phyloP scores from a whole-genome alignment of 148 eudicot genomes.

The Rhododendron simsii region DNA sequence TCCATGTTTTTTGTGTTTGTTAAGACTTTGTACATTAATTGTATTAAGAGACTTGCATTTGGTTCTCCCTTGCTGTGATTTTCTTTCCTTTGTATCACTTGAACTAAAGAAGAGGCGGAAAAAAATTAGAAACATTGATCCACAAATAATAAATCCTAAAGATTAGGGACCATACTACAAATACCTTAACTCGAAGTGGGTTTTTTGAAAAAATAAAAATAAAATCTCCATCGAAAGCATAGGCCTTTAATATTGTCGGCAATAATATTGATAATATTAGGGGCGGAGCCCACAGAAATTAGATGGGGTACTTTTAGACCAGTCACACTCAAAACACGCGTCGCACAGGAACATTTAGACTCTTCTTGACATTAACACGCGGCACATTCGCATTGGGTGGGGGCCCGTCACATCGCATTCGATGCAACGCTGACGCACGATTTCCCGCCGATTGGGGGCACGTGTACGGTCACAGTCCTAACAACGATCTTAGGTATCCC shows the following conservation, averaged over 20 bases:
- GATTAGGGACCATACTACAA: neutral
- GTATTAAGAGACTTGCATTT: neutral
- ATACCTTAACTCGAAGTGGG: neutral
- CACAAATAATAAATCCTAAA: neutral
- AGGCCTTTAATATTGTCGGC: constrained; percentile 14
- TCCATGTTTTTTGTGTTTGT: neutral
- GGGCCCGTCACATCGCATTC: constrained; percentile 5
- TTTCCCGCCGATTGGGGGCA: constrained; percentile 8
- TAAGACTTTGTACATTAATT: neutral
- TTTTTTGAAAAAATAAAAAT: neutral
- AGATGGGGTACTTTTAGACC: constrained; percentile 13
- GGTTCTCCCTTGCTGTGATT: neutral
- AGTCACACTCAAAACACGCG: constrained; percentile 25
- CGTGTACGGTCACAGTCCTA: constrained; percentile 19
- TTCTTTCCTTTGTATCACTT: neutral
- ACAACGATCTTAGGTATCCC: constrained; percentile 6
- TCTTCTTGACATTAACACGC: neutral
- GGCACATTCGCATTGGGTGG: neutral
- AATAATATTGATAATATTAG: neutral
- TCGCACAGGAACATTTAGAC: neutral
- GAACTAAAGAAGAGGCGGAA: neutral
- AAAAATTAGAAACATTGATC: neutral
- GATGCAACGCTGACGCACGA: constrained; percentile 10
- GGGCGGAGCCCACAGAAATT: constrained; percentile 10
- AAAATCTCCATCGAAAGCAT: neutral